phyloP scores from a whole-genome alignment of 768 basidiomycete genomes.

The Collybiopsis confluens region DNA sequence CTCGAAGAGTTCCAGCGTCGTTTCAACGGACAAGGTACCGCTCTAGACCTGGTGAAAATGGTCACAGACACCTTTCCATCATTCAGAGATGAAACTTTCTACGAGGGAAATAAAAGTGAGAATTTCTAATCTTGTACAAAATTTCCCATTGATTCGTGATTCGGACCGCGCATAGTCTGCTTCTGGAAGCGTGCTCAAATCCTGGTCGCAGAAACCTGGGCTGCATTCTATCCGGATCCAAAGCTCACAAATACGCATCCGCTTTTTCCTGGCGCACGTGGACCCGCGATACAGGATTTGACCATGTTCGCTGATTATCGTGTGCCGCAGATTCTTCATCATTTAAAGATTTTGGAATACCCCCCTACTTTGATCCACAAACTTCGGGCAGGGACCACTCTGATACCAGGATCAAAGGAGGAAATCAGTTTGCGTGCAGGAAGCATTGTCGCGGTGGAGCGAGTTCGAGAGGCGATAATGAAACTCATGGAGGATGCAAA shows the following conservation, averaged over 20 bases:
- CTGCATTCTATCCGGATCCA: slow-evolving; percentile 74
- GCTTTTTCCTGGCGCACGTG: slow-evolving; percentile 57
- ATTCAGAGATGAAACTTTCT: slow-evolving; percentile 66
- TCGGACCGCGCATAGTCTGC: slow-evolving; percentile 55
- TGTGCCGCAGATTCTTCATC: slow-evolving; percentile 87
- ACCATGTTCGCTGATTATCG: slow-evolving; percentile 96
- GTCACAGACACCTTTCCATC: slow-evolving; percentile 68
- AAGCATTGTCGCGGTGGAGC: slow-evolving; percentile 78
- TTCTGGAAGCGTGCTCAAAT: slow-evolving; percentile 94
- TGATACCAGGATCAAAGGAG: slow-evolving; percentile 57
- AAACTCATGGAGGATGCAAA: slow-evolving; percentile 20
- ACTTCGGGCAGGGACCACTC: slow-evolving; percentile 37
- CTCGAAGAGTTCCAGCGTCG: slow-evolving; percentile 54
- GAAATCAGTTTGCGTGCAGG: slow-evolving; percentile 79
- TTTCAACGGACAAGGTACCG: slow-evolving; percentile 54
- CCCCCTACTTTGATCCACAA: slow-evolving; percentile 52
- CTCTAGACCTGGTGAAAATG: slow-evolving; percentile 69
- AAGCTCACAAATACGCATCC: slow-evolving; percentile 50
- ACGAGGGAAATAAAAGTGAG: slow-evolving; percentile 57
- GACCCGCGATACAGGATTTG: slow-evolving; percentile 61
- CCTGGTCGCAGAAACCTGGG: slow-evolving; percentile 88
- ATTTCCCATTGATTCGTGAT: too few relatives aligned
- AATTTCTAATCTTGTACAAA: too few relatives aligned
- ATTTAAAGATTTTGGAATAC: slow-evolving; percentile 72
- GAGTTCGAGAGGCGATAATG: slow-evolving; percentile 57